A percentile compares a stretch with the other conserved stretches of the same genome.
phyloP scores from a whole-genome alignment of 768 basidiomycete genomes.

The Naganishia vaughanmartiniae region DNA sequence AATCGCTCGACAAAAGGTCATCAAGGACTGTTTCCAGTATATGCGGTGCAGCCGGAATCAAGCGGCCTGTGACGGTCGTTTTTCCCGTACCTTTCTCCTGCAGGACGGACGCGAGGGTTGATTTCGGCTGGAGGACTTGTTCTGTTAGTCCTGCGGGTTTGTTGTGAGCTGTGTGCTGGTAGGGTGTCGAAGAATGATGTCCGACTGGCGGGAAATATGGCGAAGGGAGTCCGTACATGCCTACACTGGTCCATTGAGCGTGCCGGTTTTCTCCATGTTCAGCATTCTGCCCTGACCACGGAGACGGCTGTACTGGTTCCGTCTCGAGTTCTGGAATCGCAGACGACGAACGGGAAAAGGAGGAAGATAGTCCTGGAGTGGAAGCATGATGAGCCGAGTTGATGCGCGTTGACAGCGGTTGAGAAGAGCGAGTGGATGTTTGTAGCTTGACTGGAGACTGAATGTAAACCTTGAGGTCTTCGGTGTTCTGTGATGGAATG shows the following conservation, averaged over 20 bases:
- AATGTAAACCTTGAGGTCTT: conserved; percentile 13
- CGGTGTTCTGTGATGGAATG: not conserved
- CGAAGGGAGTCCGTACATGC: not conserved
- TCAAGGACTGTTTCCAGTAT: conserved; percentile 1
- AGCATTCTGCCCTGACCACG: not conserved
- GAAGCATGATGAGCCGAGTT: not conserved
- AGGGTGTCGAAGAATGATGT: not conserved
- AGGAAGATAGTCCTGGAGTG: conserved; percentile 13
- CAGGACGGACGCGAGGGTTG: conserved; percentile 10
- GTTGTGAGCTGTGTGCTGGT: not conserved
- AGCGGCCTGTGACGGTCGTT: not conserved
- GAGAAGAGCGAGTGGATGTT: not conserved
- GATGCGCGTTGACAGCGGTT: not conserved
- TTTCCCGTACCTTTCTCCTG: conserved; percentile 14
- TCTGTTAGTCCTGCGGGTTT: not conserved
- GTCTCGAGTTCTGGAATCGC: not conserved
- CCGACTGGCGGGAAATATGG: not conserved
- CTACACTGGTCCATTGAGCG: not conserved
- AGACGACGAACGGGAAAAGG: conserved; percentile 1
- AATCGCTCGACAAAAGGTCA: not conserved
- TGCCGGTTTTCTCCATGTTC: not conserved
- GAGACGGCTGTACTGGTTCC: not conserved
- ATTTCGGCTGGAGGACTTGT: conserved; percentile 15
- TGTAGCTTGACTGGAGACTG: not conserved
- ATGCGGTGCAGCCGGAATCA: conserved; percentile 7